Conservation (phyloP, 116 monocot species). For the Cymodocea nodosa region DNA sequence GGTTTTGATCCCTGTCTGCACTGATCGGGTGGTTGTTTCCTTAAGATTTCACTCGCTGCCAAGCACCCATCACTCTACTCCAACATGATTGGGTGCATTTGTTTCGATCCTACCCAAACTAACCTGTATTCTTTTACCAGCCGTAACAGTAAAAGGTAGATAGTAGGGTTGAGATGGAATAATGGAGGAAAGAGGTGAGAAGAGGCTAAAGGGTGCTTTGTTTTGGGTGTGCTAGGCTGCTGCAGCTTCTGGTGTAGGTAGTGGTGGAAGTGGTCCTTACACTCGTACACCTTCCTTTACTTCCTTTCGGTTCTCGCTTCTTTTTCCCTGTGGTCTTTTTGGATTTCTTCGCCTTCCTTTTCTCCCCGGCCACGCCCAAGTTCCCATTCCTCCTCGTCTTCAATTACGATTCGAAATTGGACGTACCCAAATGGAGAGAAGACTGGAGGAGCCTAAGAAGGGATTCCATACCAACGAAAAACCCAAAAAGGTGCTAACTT, state of each 20-base stretch:
- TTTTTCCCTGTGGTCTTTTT: neutral
- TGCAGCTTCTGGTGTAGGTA: neutral
- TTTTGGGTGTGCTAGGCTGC: neutral
- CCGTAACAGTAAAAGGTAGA: no score
- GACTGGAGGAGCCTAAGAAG: constrained; percentile 1
- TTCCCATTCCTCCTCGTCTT: neutral
- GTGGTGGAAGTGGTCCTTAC: constrained; percentile 8
- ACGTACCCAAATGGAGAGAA: constrained; percentile 5
- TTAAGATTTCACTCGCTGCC: neutral
- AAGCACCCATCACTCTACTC: neutral
- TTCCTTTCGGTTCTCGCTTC: neutral
- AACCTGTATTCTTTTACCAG: neutral
- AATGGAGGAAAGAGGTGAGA: constrained; percentile 3
- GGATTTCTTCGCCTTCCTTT: neutral
- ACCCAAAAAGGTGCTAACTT: neutral
- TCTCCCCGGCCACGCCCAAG: neutral
- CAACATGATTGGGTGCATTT: constrained; percentile 1
- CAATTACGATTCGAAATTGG: constrained; percentile 1
- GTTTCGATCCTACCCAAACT: neutral
- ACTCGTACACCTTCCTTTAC: neutral
- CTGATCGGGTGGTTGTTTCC: neutral
- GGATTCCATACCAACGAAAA: constrained; percentile 2
- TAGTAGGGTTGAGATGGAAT: neutral
- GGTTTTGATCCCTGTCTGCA: no score
- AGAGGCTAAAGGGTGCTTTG: neutral